Conservation (phyloP, 306 rosid species). For the Mimosa pudica region DNA sequence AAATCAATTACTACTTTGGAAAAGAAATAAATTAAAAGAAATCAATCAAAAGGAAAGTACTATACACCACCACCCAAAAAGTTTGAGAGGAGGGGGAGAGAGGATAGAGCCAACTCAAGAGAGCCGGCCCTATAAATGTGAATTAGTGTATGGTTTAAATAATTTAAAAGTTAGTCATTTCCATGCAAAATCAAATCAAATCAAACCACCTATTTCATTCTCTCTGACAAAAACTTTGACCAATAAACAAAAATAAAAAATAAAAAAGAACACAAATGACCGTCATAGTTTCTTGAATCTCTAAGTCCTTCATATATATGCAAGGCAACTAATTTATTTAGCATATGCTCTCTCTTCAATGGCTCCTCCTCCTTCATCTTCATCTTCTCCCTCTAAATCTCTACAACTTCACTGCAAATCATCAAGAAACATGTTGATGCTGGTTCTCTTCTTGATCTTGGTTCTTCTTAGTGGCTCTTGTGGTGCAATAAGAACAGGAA, state of each 20-base stretch:
- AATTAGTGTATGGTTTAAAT: neutral
- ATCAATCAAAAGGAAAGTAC: too few species aligned
- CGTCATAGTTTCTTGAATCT: constrained; percentile 34
- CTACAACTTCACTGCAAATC: neutral
- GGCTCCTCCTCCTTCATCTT: constrained; percentile 31
- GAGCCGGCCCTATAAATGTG: neutral
- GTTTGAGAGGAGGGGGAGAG: too few species aligned
- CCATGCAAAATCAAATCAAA: constrained; percentile 49
- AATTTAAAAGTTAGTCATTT: constrained; percentile 10
- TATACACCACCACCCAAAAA: too few species aligned
- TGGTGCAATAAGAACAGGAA: constrained; percentile 64
- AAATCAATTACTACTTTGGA: too few species aligned
- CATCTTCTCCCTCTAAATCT: constrained; percentile 40
- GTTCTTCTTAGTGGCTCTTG: constrained; percentile 54
- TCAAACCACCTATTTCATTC: constrained; percentile 25
- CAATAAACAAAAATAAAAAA: neutral
- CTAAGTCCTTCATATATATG: constrained; percentile 2
- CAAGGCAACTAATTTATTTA: neutral
- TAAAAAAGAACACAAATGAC: neutral
- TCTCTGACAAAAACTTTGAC: constrained; percentile 8
- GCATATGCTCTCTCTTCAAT: constrained; percentile 34
- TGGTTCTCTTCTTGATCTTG: constrained; percentile 42
- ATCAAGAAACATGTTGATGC: neutral
- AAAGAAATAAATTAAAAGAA: too few species aligned
- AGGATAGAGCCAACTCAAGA: too few species aligned